These are phyloP conservation scores for Spinacia oleracea DNA, from an alignment of 179 eudicot species.

Conservation along the genomic window DNA sequence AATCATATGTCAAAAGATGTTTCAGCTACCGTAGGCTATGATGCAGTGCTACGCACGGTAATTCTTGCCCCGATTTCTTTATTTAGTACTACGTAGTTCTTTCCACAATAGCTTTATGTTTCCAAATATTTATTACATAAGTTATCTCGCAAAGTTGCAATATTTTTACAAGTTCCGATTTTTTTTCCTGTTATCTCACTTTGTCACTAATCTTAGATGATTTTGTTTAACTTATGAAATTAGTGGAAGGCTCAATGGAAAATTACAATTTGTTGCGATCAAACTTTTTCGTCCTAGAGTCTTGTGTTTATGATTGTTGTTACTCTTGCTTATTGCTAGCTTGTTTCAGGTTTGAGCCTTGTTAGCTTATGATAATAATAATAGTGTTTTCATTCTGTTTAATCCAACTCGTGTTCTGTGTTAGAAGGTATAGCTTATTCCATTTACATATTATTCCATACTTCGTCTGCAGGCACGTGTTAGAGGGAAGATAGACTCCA, in stretches of 20 bases:
- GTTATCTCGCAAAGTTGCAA: neutral
- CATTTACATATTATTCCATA: neutral
- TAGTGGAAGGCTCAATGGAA: neutral
- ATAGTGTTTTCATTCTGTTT: neutral
- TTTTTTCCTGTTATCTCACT: neutral
- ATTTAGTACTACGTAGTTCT: neutral
- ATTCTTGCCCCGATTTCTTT: neutral
- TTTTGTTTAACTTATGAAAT: neutral
- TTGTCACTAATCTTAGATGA: neutral
- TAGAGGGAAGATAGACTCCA: constrained; percentile 92
- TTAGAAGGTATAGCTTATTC: neutral
- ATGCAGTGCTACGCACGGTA: constrained; percentile 90
- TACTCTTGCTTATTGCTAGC: too few species aligned
- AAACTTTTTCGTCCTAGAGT: neutral
- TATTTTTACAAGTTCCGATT: neutral
- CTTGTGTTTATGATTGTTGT: neutral
- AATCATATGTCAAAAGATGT: constrained; percentile 85
- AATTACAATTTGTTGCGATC: neutral
- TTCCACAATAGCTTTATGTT: neutral
- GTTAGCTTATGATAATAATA: neutral
- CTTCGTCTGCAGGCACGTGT: constrained; percentile 63
- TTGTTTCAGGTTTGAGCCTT: neutral
- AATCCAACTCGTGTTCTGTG: neutral
- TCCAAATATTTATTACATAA: neutral
- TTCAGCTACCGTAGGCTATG: constrained; percentile 86